A percentile compares a stretch with the other conserved stretches of the same genome.
phyloP scores from a whole-genome alignment of 345 rosid genomes.

The Euphorbia peplus region DNA sequence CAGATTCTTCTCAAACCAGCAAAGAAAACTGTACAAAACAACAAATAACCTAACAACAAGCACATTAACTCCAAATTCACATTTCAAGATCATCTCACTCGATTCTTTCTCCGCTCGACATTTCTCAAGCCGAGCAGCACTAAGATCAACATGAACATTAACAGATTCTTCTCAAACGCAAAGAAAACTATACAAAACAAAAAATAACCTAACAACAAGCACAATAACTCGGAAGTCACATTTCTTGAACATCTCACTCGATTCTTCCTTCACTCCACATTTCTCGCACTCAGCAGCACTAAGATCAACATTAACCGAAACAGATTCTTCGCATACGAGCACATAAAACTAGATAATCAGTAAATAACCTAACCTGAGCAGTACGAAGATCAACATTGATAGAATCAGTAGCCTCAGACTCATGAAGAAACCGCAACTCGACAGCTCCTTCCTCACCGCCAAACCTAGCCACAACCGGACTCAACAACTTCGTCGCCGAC shows the following conservation, averaged over 20 bases:
- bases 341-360: not conserved
- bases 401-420: constrained; percentile 36
- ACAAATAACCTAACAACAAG: too few species aligned
- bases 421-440: constrained; percentile 49
- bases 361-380: constrained; percentile 43
- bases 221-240: too few species aligned
- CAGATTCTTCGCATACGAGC: not conserved
- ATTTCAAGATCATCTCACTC: too few species aligned
- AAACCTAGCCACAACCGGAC: constrained; percentile 56
- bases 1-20: too few species aligned
- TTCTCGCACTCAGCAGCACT: not conserved
- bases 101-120: not conserved
- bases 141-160: too few species aligned
- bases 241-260: not conserved
- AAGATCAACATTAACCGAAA: too few species aligned
- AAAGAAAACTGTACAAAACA: too few species aligned
- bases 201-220: too few species aligned
- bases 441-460: constrained; percentile 42
- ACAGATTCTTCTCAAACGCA: too few species aligned
- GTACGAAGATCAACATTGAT: constrained; percentile 44
- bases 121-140: not conserved
- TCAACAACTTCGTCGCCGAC: constrained; percentile 32
- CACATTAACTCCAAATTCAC: too few species aligned
- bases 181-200: too few species aligned
- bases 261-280: not conserved